These are phyloP conservation scores for Calendula officinalis DNA, from an alignment of 129 eudicot genomes.

Conservation along the genomic window DNA sequence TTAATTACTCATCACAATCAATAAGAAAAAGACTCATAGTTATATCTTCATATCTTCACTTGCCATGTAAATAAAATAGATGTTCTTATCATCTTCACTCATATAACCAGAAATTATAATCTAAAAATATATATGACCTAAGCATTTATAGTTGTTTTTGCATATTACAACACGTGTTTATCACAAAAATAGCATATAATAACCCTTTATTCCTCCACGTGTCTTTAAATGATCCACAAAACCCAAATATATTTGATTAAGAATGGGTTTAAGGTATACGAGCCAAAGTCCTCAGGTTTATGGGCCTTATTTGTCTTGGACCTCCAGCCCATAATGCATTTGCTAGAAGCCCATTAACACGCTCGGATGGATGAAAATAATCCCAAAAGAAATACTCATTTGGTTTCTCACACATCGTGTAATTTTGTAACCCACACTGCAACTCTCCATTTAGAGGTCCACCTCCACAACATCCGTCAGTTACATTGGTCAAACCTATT, in stretches of 20 bases:
- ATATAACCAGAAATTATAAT: not conserved
- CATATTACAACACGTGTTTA: not conserved
- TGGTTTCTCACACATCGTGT: conserved; percentile 50
- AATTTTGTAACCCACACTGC: conserved; percentile 60
- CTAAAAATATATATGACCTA: not conserved
- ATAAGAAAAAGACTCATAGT: too few species aligned
- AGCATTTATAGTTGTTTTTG: not conserved
- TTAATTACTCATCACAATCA: too few species aligned
- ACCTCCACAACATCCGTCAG: conserved; percentile 63
- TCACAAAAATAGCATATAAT: conserved; percentile 6
- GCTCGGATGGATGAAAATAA: conserved; percentile 66
- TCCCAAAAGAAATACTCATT: conserved; percentile 63
- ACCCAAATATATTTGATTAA: not conserved
- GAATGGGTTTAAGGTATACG: conserved; percentile 4
- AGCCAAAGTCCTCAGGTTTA: conserved; percentile 54
- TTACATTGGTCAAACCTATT: conserved; percentile 48
- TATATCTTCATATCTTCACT: too few species aligned
- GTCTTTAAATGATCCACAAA: not conserved
- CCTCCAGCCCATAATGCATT: conserved; percentile 57
- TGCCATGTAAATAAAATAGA: too few species aligned
- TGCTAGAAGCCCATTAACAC: conserved; percentile 47
- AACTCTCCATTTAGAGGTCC: conserved; percentile 57
- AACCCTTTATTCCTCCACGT: conserved; percentile 1
- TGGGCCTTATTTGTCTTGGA: conserved; percentile 40
- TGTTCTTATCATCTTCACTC: too few species aligned